Evolutionary conservation across 1,139 yeast genomes (phyloP).

Genomic region (Lodderomyces margitis): DNA sequence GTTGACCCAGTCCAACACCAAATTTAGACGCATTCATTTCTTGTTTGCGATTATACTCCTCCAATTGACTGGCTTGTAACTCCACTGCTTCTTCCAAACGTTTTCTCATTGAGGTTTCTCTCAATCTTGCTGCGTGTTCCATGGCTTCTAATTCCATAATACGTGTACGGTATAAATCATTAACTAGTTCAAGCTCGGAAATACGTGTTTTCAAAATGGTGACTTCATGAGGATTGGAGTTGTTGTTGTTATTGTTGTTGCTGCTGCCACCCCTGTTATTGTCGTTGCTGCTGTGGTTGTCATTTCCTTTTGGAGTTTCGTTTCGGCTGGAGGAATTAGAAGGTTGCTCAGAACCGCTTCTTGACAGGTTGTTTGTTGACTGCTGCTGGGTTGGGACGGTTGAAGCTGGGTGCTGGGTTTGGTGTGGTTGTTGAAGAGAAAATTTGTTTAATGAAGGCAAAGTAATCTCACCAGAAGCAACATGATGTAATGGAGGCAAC

Average conservation of each 20-base stretch:
- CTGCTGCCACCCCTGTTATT: constrained; percentile 14
- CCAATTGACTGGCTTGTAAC: constrained; percentile 16
- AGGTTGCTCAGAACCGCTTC: constrained; percentile 5
- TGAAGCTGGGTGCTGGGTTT: constrained; percentile 2
- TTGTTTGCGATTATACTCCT: constrained; percentile 2
- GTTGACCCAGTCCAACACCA: neutral
- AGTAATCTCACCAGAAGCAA: constrained; percentile 11
- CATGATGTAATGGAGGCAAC: constrained; percentile 39
- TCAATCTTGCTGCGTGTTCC: constrained; percentile 57
- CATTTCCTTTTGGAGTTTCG: constrained; percentile 7
- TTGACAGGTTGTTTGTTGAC: constrained; percentile 6
- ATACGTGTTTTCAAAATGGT: constrained; percentile 69
- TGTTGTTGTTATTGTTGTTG: constrained; percentile 16
- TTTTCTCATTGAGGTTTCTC: constrained; percentile 49
- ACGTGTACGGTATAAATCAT: constrained; percentile 79
- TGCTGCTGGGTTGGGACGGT: constrained; percentile 4
- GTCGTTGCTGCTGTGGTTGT: constrained; percentile 16
- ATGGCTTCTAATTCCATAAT: constrained; percentile 76
- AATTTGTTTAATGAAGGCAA: constrained; percentile 1
- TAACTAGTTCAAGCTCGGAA: constrained; percentile 86
- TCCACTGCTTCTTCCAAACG: constrained; percentile 46
- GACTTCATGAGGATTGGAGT: constrained; percentile 36
- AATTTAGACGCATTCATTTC: neutral
- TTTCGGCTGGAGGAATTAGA: constrained; percentile 4
- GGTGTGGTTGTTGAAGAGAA: constrained; percentile 5